phyloP scores from a whole-genome alignment of 148 eudicot genomes.

The Pouteria glomerata region DNA sequence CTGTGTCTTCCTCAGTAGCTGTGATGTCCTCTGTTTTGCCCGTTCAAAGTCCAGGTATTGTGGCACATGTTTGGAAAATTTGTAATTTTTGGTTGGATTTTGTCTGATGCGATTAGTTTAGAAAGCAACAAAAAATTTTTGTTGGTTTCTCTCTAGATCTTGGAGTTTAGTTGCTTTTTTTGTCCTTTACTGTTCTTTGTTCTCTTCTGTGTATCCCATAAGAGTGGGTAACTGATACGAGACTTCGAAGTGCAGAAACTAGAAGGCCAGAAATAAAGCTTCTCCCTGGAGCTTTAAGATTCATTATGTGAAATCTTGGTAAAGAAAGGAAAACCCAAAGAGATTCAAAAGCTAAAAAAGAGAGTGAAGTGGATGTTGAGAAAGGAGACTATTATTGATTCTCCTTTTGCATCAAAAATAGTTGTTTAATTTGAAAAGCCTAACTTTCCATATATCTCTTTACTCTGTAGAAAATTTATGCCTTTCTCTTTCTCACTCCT shows the following conservation, averaged over 20 bases:
- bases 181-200: slow-evolving; percentile 48
- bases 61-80: slow-evolving; percentile 10
- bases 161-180: slow-evolving; percentile 48
- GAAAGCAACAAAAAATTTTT: slow-evolving; percentile 19
- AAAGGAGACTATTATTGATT: slow-evolving; percentile 40
- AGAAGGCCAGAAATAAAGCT: slow-evolving; percentile 1
- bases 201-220: slow-evolving; percentile 23
- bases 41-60: slow-evolving; percentile 57
- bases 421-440: slow-evolving; percentile 14
- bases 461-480: background rate
- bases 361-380: slow-evolving; percentile 19
- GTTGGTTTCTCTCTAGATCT: slow-evolving; percentile 24
- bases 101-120: slow-evolving; percentile 6
- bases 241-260: background rate
- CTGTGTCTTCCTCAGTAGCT: slow-evolving; percentile 27
- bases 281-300: background rate
- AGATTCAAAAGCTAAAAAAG: slow-evolving; percentile 34
- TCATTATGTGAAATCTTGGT: slow-evolving; percentile 8
- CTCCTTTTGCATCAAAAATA: slow-evolving; percentile 24
- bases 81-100: slow-evolving; percentile 15
- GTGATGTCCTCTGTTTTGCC: slow-evolving; percentile 39
- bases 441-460: slow-evolving; percentile 11
- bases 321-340: slow-evolving; percentile 18
- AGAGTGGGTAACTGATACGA: background rate
- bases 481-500: slow-evolving; percentile 8